phyloP scores from a whole-genome alignment of 345 rosid genomes.

The Turnera subulata region DNA sequence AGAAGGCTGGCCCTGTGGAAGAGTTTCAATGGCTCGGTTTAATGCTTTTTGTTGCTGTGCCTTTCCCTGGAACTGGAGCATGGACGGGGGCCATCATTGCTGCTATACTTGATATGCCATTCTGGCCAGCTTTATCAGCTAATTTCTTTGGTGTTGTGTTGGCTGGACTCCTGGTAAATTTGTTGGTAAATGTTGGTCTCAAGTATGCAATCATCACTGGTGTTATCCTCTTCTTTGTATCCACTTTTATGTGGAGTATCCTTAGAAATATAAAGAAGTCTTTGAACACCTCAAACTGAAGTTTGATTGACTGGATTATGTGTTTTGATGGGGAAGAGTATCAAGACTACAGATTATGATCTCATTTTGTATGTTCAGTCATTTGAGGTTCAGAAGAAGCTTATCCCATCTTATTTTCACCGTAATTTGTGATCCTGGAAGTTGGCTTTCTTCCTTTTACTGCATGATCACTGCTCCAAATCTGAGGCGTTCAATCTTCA shows the following conservation, averaged over 20 bases:
- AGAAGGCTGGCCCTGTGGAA: constrained; percentile 85
- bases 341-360: no score
- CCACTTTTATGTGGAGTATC: constrained; percentile 81
- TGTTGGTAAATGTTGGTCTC: constrained; percentile 79
- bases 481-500: no score
- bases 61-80: constrained; percentile 94
- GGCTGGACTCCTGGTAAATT: constrained; percentile 80
- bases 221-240: constrained; percentile 56
- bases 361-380: no score
- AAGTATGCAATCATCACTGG: constrained; percentile 69
- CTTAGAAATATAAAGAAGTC: constrained; percentile 62
- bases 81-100: constrained; percentile 95
- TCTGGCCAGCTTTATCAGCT: constrained; percentile 72
- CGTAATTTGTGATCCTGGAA: no score
- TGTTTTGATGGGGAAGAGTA: no score
- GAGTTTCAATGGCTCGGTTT: constrained; percentile 92
- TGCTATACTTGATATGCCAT: constrained; percentile 85
- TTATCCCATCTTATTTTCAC: no score
- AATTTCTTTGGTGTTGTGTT: constrained; percentile 76
- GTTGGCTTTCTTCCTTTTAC: no score
- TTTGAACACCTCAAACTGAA: constrained; percentile 33
- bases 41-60: constrained; percentile 96
- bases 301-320: not conserved
- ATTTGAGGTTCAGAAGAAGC: no score
- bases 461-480: no score